Evolutionary conservation across 1,284 basidiomycete species (phyloP).

Genomic region (Veloporphyrellus conicus): DNA sequence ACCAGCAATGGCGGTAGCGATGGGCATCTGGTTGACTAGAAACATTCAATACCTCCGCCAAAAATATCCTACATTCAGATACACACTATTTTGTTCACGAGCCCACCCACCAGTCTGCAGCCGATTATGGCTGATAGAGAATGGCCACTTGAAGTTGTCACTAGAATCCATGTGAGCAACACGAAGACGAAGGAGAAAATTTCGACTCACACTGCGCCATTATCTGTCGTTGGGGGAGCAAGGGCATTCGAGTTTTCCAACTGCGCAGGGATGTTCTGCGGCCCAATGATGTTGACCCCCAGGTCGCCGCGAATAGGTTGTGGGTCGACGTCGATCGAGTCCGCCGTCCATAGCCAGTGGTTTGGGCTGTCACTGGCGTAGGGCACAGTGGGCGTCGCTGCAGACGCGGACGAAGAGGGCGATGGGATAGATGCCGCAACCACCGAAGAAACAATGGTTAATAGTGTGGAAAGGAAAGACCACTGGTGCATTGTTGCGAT

Average conservation of each 20-base stretch:
- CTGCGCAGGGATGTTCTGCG: constrained; percentile 46
- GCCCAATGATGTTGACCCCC: constrained; percentile 45
- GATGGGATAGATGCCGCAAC: constrained; percentile 24
- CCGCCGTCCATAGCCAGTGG: constrained; percentile 29
- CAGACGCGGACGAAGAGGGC: constrained; percentile 19
- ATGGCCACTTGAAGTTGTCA: constrained; percentile 56
- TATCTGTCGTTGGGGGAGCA: constrained; percentile 53
- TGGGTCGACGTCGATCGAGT: constrained; percentile 25
- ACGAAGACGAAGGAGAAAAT: not conserved
- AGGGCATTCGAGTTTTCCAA: constrained; percentile 46
- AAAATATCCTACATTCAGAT: not conserved
- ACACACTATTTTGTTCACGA: constrained; percentile 47
- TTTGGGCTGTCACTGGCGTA: constrained; percentile 35
- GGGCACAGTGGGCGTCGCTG: constrained; percentile 27
- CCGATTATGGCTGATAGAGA: constrained; percentile 52
- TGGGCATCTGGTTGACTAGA: constrained; percentile 41
- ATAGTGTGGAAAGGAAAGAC: constrained; percentile 28
- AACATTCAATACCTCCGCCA: not conserved
- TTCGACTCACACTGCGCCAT: constrained; percentile 35
- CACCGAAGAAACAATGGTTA: constrained; percentile 22
- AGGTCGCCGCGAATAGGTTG: constrained; percentile 38
- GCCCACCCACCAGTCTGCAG: constrained; percentile 57
- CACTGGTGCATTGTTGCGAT: constrained; percentile 22
- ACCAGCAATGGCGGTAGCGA: constrained; percentile 40
- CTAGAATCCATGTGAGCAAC: constrained; percentile 17